Conservation (phyloP, 306 rosid species). For the Glycine soja region DNA sequence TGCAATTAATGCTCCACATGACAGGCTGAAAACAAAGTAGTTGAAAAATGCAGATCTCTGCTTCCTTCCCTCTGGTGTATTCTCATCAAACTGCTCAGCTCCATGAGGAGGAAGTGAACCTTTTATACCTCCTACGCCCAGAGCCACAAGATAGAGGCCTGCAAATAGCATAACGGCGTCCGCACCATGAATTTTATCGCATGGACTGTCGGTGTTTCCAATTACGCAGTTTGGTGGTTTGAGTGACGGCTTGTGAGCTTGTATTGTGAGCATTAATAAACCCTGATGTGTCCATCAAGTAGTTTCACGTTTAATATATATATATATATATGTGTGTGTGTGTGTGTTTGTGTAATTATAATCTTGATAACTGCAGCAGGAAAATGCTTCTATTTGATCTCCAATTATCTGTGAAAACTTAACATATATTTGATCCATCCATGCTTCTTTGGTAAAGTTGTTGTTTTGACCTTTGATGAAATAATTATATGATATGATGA, state of each 20-base stretch:
- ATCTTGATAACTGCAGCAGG: constrained; percentile 11
- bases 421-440: constrained; percentile 6
- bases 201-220: constrained; percentile 46
- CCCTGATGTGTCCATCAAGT: constrained; percentile 60
- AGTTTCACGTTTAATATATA: constrained; percentile 14
- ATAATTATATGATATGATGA: background rate
- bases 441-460: constrained; percentile 19
- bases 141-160: constrained; percentile 80
- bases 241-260: constrained; percentile 72
- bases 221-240: constrained; percentile 66
- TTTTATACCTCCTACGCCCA: constrained; percentile 92
- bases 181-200: constrained; percentile 61
- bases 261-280: constrained; percentile 66
- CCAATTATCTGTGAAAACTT: background rate
- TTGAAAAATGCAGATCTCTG: constrained; percentile 78
- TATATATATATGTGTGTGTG: no score
- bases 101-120: constrained; percentile 90
- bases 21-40: constrained; percentile 72
- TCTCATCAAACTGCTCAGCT: constrained; percentile 82
- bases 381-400: background rate
- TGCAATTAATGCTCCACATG: constrained; percentile 81
- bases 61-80: constrained; percentile 63
- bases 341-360: no score
- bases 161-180: constrained; percentile 64
- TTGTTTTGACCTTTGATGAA: constrained; percentile 15